Evolutionary conservation across 2,329 filamentous ascomycete species (phyloP), one percentile per base, ranked within the genome.

Genomic region (Rhynchosporium secalis): DNA sequence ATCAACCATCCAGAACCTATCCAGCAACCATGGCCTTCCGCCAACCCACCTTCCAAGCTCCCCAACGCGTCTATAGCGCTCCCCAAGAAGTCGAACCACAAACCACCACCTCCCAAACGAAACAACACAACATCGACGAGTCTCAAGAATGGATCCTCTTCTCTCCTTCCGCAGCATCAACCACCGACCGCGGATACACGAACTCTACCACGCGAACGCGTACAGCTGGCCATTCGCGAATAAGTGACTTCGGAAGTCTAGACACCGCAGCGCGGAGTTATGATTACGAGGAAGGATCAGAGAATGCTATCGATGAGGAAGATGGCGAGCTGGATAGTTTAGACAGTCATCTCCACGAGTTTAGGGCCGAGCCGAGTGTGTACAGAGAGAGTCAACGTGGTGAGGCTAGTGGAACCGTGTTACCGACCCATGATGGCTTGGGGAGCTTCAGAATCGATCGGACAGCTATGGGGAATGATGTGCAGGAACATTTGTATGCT

Each of bases 71-170:
- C 63, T 77, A 76, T 40, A 71, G 77, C 2, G 74, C 76, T 58
- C 74, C 65, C 26, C 76, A 78, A 15, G 77, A 80, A 41, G 72
- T 76, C 36, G 63, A 68, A 48, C 41, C 56, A 52, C 63, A 62
- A 54, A 40, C 57, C 74, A 70, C 62, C 61, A 68, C 63, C 68
- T 74, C 57, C 29, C 62, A 52, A 31, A 46, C 60, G 29, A 64
- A 66, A 54, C 58, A 43, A 15, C 43, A 60, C 31, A 40, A 67
- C n/a, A 78, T 86, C 63, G 86, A 90, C 65, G 89, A 93, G 68
- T 89, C 91, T 12, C 89, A 95, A 76, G 94, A 96, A 83, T 99
- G 95, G 95, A 89, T 98, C 60, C 86, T 99, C 67, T 99, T 99
- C 80, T 91, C 92, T 7, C 91, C 91, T 1, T 82, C 83, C 8